Evolutionary conservation across 768 basidiomycete genomes (phyloP).

Genomic region (Lactarius akahatsu): DNA sequence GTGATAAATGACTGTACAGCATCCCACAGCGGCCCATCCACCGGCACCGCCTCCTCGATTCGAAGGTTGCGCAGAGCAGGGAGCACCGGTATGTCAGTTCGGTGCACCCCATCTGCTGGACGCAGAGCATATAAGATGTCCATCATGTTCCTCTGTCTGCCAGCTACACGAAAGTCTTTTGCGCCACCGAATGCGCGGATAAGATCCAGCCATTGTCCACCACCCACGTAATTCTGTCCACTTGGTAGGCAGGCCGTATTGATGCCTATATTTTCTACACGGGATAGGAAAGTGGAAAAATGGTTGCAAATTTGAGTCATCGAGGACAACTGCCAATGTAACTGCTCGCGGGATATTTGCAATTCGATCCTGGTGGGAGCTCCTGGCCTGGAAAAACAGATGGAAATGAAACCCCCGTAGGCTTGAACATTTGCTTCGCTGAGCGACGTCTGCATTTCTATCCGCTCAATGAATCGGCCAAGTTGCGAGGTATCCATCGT

Average conservation of each 20-base stretch:
- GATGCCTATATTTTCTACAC: neutral
- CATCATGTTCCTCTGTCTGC: neutral
- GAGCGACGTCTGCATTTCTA: no score
- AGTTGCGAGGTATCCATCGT: no score
- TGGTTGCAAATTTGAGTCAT: neutral
- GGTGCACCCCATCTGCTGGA: neutral
- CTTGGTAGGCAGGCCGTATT: neutral
- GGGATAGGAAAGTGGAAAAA: neutral
- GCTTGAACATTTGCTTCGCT: no score
- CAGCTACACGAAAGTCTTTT: neutral
- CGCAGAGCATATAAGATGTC: neutral
- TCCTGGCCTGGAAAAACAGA: no score
- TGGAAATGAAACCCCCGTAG: no score
- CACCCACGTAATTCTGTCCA: neutral
- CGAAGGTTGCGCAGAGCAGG: neutral
- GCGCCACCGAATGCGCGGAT: neutral
- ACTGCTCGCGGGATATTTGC: no score
- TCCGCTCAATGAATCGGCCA: no score
- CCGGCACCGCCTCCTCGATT: accelerated
- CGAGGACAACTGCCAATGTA: no score
- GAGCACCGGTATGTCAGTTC: neutral
- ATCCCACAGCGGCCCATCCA: neutral
- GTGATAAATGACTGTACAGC: neutral
- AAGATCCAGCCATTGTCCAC: neutral
- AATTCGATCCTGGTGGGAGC: no score